Base-by-base conservation (phyloP, 2,329 filamentous ascomycete genomes). In the Tolypocladium tundrense region DNA sequence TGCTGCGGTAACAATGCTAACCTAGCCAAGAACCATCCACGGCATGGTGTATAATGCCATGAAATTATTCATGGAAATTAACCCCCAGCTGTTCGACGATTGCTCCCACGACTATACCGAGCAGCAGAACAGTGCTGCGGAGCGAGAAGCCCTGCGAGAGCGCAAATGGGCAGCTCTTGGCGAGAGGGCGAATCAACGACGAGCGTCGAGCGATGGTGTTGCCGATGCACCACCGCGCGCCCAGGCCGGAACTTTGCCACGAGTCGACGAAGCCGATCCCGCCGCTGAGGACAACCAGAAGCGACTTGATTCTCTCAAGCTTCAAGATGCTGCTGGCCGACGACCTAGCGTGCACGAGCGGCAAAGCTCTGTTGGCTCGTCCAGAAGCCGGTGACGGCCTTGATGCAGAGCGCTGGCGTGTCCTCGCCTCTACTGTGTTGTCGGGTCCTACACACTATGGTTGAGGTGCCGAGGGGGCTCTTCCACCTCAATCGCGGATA, bases 61-160 rank as follows among this genome's bases (percentile, higher is more conserved):
- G 94, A 99, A 99, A 73, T 83, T 99, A 42, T 99, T 99, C 74
- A 99, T 99, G 94, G 94, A 99, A 73, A 97, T 99, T 68, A 97
- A 97, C 72, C 94, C 94, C 11, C 92, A 97, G 72, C 83, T 99
- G 27, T 99, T 99, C 67, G 94, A 99, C 66, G 94, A 99, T 70
- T 99, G 94, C 75, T 97, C 94, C 41, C 93, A 97, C 69, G 92
- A 97, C 63, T 99, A 99, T 74, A 95, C 92, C 6, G 93, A 97
- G 72, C 88, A 94, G 67, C 93, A 97, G 74, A 96, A 96, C 74
- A 94, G 85, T 62, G 91, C 92, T 4, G 86, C 89, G n/a, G 84
- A 90, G 60, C 86, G 92, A 58, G 88, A 97, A 73, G 86, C 88
- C 63, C 80, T 86, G 62, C 86, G 94, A 63, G 87, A 95, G 72